Conservation (phyloP, 176 grass and related monocot genomes). For the Microstegium vimineum region DNA sequence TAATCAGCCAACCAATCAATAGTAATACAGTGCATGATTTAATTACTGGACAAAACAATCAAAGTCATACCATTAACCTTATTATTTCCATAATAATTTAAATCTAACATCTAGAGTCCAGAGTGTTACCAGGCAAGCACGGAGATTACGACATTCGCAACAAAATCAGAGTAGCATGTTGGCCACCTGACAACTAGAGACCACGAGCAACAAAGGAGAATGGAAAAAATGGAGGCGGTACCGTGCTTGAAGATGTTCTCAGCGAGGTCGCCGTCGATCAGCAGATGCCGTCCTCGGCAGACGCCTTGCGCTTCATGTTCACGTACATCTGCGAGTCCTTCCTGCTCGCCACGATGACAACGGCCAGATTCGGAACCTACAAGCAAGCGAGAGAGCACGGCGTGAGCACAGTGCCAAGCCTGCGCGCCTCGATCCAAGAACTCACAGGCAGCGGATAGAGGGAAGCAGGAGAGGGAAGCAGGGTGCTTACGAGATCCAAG, state of each 20-base stretch:
- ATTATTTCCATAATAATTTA: too few relatives aligned
- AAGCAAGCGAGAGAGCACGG: not conserved
- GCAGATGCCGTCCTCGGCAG: conserved; percentile 80
- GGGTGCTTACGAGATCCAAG: conserved; percentile 40
- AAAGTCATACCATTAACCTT: too few relatives aligned
- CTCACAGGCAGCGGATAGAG: not conserved
- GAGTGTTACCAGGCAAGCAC: too few relatives aligned
- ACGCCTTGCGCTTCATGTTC: conserved; percentile 83
- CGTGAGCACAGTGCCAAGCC: not conserved
- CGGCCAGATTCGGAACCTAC: conserved; percentile 83
- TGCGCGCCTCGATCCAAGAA: not conserved
- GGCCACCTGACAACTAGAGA: not conserved
- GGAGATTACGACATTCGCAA: too few relatives aligned
- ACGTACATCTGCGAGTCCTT: conserved; percentile 95
- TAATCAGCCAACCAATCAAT: too few relatives aligned
- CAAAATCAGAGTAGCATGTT: too few relatives aligned
- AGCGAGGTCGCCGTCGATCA: conserved; percentile 80
- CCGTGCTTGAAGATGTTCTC: conserved; percentile 79
- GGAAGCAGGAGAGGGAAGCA: too few relatives aligned
- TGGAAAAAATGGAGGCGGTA: conserved; percentile 4
- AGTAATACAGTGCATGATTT: too few relatives aligned
- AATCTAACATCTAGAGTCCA: too few relatives aligned
- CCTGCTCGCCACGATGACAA: conserved; percentile 82
- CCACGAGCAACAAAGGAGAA: not conserved
- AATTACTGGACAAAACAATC: too few relatives aligned